phyloP scores from a whole-genome alignment of 1,139 yeast species.

The Arxiozyma bovina region DNA sequence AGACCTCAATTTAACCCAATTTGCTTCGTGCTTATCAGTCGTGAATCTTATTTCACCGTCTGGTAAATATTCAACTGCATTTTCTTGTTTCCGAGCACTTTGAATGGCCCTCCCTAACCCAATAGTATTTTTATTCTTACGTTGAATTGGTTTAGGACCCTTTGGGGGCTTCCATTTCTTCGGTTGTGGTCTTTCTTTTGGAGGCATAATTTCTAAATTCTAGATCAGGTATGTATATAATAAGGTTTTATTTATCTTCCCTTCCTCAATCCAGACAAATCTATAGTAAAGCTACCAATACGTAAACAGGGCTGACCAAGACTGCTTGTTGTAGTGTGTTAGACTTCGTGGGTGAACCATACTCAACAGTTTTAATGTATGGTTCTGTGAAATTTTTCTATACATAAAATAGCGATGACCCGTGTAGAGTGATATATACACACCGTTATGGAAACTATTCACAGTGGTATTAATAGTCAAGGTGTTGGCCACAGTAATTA shows the following conservation, averaged over 20 bases:
- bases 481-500: too few relatives aligned
- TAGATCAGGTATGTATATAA: background rate
- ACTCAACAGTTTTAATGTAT: too few relatives aligned
- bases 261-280: background rate
- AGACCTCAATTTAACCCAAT: constrained; percentile 83
- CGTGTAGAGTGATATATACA: background rate
- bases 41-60: constrained; percentile 82
- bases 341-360: too few relatives aligned
- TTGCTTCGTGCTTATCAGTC: constrained; percentile 74
- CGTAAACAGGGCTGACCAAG: background rate
- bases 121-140: constrained; percentile 71
- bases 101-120: constrained; percentile 83
- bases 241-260: background rate
- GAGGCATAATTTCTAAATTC: constrained; percentile 32
- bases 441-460: background rate
- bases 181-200: constrained; percentile 33
- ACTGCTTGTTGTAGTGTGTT: background rate
- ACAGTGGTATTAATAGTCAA: too few relatives aligned
- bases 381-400: constrained; percentile 1
- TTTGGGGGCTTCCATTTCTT: constrained; percentile 65
- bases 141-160: constrained; percentile 85
- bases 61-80: constrained; percentile 61
- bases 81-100: constrained; percentile 62
- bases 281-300: background rate
- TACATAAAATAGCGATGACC: constrained; percentile 2